Percentiles rank a stretch among this genome's conserved stretches.
Conservation (phyloP, 805 yeast genomes). For the Saturnispora galanensis region DNA sequence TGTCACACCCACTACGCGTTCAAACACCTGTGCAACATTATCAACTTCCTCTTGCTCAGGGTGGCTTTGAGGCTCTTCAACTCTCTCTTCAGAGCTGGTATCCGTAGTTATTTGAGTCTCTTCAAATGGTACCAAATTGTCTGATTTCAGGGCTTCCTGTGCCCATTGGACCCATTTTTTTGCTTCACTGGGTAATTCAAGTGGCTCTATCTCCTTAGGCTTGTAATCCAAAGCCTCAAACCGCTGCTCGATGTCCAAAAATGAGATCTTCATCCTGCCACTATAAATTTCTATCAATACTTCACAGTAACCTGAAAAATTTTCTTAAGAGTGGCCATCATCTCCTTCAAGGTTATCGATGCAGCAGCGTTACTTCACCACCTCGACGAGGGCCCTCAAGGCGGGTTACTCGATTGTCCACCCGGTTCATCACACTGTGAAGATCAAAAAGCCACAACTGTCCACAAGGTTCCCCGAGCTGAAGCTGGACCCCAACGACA, state of each 20-base stretch:
- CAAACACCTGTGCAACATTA: not conserved
- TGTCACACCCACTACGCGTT: not conserved
- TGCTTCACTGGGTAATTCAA: not conserved
- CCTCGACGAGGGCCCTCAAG: conserved; percentile 29
- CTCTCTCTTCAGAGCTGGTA: not conserved
- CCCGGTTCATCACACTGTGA: conserved; percentile 87
- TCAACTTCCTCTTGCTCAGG: not conserved
- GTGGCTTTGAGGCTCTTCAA: not conserved
- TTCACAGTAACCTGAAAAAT: not conserved
- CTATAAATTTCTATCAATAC: not conserved
- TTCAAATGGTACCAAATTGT: not conserved
- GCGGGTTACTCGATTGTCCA: conserved; percentile 64
- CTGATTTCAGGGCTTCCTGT: not conserved
- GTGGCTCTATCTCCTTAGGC: not conserved
- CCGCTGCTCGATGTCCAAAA: not conserved
- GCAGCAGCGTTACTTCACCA: conserved; percentile 23
- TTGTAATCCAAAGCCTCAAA: not conserved
- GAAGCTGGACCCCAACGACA: conserved; percentile 58
- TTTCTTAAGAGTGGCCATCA: not conserved
- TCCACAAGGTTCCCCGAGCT: conserved; percentile 68
- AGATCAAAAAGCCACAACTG: conserved; percentile 60
- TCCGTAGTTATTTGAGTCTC: not conserved
- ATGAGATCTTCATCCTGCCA: conserved; percentile 1
- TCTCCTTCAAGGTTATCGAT: not conserved
- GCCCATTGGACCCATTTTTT: not conserved